These are phyloP conservation scores for Penicillium sp. DNA, from an alignment of 2,329 filamentous ascomycete species.

Conservation along the genomic window DNA sequence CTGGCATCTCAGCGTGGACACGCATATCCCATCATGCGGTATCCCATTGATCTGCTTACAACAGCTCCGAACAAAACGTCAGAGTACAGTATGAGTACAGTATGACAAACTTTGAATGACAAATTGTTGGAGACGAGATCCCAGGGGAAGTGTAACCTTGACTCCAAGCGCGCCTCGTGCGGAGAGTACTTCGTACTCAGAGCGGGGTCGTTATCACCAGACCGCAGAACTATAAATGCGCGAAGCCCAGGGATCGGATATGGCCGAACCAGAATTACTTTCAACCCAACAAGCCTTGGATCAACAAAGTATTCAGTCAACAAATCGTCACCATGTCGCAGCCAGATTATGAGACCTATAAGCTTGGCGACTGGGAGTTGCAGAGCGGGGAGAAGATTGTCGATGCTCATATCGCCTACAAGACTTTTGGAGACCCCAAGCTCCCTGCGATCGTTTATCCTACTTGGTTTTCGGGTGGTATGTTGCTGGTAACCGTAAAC, in stretches of 20 bases:
- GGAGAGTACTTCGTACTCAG: slow-evolving; percentile 15
- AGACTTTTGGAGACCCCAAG: slow-evolving; percentile 70
- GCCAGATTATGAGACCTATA: slow-evolving; percentile 57
- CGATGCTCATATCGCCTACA: slow-evolving; percentile 75
- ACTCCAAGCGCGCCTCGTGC: slow-evolving; percentile 20
- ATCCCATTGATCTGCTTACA: neutral
- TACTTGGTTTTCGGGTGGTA: slow-evolving; percentile 73
- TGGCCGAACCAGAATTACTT: neutral
- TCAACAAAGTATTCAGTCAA: neutral
- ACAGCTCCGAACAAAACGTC: neutral
- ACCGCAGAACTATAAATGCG: slow-evolving; percentile 21
- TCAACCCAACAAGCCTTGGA: neutral
- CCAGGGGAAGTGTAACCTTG: slow-evolving; percentile 9
- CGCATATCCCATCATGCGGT: neutral
- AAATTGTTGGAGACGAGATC: neutral
- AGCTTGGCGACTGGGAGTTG: slow-evolving; percentile 70
- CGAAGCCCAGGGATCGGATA: neutral
- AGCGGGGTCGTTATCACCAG: slow-evolving; percentile 27
- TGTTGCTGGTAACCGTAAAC: slow-evolving; percentile 27
- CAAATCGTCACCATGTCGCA: slow-evolving; percentile 24
- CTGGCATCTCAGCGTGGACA: neutral
- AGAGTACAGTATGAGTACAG: neutral
- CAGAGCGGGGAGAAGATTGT: slow-evolving; percentile 68
- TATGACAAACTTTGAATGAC: neutral
- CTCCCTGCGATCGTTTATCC: slow-evolving; percentile 75